A percentile compares a stretch with the other conserved stretches of the same genome.
phyloP scores from a whole-genome alignment of 441 rosid genomes.

The Brassica hybrid region DNA sequence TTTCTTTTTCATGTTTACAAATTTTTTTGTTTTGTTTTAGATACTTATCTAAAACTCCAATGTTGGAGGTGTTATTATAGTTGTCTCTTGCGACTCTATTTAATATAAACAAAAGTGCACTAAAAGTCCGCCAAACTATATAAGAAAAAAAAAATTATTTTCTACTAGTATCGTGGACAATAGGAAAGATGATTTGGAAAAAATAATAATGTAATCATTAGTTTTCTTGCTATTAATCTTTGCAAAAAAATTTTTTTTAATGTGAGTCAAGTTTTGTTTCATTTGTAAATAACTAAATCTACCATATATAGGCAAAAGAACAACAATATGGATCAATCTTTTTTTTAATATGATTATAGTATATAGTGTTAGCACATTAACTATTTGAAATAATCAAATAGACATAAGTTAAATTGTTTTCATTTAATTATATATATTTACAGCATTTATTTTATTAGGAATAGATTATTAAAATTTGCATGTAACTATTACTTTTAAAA shows the following conservation, averaged over 20 bases:
- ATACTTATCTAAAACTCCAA: background rate
- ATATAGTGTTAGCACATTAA: background rate
- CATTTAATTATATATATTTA: background rate
- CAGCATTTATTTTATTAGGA: background rate
- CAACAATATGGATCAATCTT: background rate
- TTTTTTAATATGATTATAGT: background rate
- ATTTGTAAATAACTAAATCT: background rate
- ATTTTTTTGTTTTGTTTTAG: too few relatives aligned
- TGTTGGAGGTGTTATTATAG: background rate
- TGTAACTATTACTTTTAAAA: background rate
- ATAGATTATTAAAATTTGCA: background rate
- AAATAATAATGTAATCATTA: too few relatives aligned
- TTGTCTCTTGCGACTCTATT: background rate
- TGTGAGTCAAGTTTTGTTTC: background rate
- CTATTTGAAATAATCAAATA: background rate
- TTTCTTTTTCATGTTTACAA: too few relatives aligned
- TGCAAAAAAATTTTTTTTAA: background rate
- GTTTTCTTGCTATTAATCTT: background rate
- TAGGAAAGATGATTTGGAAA: too few relatives aligned
- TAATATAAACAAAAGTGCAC: too few relatives aligned
- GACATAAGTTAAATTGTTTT: background rate
- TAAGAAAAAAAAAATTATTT: too few relatives aligned
- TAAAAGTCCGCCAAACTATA: too few relatives aligned
- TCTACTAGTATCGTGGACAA: too few relatives aligned
- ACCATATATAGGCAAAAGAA: background rate